These are phyloP conservation scores for Botryotinia globosa DNA, from an alignment of 2,329 filamentous ascomycete species.

Conservation along the genomic window DNA sequence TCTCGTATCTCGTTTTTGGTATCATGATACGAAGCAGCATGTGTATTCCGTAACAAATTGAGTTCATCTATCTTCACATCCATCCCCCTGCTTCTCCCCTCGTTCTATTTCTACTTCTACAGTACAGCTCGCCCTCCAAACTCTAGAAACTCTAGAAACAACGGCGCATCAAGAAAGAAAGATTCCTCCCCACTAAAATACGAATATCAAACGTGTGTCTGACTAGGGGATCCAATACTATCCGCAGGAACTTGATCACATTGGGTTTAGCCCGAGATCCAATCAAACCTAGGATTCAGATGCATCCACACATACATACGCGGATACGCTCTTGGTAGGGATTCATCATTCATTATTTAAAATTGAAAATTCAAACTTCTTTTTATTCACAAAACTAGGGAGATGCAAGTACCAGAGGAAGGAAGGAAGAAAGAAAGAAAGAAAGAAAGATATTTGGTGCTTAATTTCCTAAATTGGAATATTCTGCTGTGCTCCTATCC, in stretches of 20 bases:
- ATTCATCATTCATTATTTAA: neutral
- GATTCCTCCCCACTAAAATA: conserved; percentile 1
- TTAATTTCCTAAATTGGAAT: neutral
- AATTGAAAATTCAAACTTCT: neutral
- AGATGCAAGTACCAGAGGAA: neutral
- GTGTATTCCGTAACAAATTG: neutral
- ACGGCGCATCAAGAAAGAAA: neutral
- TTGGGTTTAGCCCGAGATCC: neutral
- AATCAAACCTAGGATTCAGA: neutral
- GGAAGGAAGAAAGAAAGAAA: neutral
- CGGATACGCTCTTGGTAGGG: neutral
- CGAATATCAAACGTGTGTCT: conserved; percentile 11
- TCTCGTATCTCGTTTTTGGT: neutral
- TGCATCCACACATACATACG: neutral
- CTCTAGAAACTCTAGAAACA: neutral
- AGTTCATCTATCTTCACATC: neutral
- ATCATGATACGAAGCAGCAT: neutral
- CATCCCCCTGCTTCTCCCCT: neutral
- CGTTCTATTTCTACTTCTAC: no score
- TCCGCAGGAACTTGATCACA: neutral
- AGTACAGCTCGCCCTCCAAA: neutral
- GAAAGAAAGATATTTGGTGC: neutral
- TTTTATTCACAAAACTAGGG: neutral
- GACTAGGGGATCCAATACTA: neutral
- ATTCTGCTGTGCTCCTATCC: neutral